Conservation (phyloP, 1,284 basidiomycete species). For the Irpex lacteus region DNA sequence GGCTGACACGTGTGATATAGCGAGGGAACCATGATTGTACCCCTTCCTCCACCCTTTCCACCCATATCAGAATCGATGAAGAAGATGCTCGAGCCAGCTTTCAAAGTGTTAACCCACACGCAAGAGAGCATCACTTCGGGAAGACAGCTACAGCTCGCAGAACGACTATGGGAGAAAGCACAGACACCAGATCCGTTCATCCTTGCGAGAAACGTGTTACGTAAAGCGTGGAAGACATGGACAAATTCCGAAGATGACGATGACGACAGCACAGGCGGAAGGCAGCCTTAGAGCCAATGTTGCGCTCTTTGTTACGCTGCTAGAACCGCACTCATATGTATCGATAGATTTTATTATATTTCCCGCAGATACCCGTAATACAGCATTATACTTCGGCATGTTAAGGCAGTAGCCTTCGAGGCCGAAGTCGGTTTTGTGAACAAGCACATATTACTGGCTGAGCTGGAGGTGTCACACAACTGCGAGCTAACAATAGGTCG, state of each 20-base stretch:
- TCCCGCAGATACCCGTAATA: not conserved
- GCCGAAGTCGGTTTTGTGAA: too few species aligned
- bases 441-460: too few species aligned
- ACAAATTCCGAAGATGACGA: constrained; percentile 22
- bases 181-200: constrained; percentile 27
- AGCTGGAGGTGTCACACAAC: too few species aligned
- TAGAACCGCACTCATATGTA: not conserved
- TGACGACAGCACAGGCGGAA: not conserved
- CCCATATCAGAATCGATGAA: constrained; percentile 20
- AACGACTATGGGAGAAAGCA: constrained; percentile 30
- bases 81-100: constrained; percentile 29
- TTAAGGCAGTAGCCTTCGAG: not conserved
- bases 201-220: constrained; percentile 27
- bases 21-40: constrained; percentile 20
- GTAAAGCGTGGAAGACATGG: constrained; percentile 28
- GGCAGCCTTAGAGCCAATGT: not conserved
- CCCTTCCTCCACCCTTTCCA: constrained; percentile 23
- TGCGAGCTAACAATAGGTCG: too few species aligned
- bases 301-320: not conserved
- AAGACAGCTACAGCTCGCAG: constrained; percentile 24
- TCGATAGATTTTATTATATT: not conserved
- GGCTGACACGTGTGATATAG: not conserved
- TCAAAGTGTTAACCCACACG: constrained; percentile 24
- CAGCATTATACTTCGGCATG: not conserved
- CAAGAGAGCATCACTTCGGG: constrained; percentile 26